Base-by-base conservation (phyloP, 306 rosid species). In the Cucurbita pepo region DNA sequence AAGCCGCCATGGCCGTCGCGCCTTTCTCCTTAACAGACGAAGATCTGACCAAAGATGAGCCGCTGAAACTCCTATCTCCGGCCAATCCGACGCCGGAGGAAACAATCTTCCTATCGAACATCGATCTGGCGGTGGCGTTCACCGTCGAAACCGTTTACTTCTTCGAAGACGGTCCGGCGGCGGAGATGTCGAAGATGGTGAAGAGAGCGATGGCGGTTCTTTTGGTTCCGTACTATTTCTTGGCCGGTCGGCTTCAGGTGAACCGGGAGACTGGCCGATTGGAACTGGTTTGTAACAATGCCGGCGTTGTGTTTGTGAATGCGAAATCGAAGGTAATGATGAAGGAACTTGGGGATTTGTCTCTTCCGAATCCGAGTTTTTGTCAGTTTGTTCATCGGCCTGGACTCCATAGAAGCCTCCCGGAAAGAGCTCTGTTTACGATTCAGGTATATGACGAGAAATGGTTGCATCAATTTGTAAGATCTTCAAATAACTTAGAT, bases 281-380 rank as follows among this genome's bases (percentile, higher is more conserved):
- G 6, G 92, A 83, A 64, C 82, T 85, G 4, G 85, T 82, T 6
- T 88, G 92, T 30, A 88, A 88, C n/a, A 81, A 59, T 3, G 82
- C 80, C 10, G 92, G 92, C 22, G 51, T 83, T 8, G 60, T 85
- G 9, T 84, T 82, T 34, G 88, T 63, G 7, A 77, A 78, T 1
- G 88, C 89, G 0, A 83, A 13, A 71, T 81, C 82, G 10, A 74
- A 65, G 8, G 67, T 59, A 15, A 80, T 34, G 83, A 56, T 88
- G 79, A 45, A 69, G 19, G 88, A 88, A 7, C 74, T 80, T 55
- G 85, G 86, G 15, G 74, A 22, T 34, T 62, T 83, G 72, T 77
- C 75, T 48, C 54, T 77, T 16, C 87, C 89, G 7, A 83, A 83
- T 76, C 73, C 71, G 0, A 55, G 70, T 62, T 78, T 88, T 25